Percentiles rank a stretch among this genome's conserved stretches.
Evolutionary conservation across 1,139 yeast genomes (phyloP).

Genomic region (Yamadazyma sp.): DNA sequence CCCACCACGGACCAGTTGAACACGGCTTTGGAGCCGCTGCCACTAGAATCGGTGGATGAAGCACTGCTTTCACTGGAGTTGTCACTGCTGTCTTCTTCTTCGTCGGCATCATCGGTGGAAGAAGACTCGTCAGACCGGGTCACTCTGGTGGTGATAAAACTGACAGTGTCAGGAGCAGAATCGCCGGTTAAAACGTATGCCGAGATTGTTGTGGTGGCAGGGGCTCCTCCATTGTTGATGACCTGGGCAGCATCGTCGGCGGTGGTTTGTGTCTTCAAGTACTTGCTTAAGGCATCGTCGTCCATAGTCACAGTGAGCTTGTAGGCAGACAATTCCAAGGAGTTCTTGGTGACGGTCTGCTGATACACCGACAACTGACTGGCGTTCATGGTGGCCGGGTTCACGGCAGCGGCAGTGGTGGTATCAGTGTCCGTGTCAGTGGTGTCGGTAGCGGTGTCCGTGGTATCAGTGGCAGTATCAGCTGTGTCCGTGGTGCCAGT

Average conservation of each 20-base stretch:
- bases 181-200: conserved; percentile 11
- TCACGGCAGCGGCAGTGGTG: conserved; percentile 10
- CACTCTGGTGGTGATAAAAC: conserved; percentile 21
- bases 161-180: conserved; percentile 17
- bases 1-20: conserved; percentile 2
- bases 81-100: not conserved
- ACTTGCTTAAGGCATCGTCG: conserved; percentile 11
- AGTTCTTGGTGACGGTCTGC: conserved; percentile 14
- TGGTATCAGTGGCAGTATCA: conserved; percentile 12
- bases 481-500: conserved; percentile 9
- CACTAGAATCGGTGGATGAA: too few species aligned
- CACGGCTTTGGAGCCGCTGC: not conserved
- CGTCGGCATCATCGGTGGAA: not conserved
- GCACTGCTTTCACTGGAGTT: conserved; percentile 3
- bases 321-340: conserved; percentile 13
- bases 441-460: conserved; percentile 7
- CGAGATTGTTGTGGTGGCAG: conserved; percentile 10
- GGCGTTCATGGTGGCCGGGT: conserved; percentile 11
- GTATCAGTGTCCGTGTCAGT: conserved; percentile 9
- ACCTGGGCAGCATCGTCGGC: conserved; percentile 10
- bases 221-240: conserved; percentile 8
- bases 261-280: conserved; percentile 15
- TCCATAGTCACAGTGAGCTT: conserved; percentile 14
- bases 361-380: conserved; percentile 10
- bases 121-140: conserved; percentile 11